phyloP scores from a whole-genome alignment of 2,329 filamentous ascomycete species.

The Colletotrichum karsti region DNA sequence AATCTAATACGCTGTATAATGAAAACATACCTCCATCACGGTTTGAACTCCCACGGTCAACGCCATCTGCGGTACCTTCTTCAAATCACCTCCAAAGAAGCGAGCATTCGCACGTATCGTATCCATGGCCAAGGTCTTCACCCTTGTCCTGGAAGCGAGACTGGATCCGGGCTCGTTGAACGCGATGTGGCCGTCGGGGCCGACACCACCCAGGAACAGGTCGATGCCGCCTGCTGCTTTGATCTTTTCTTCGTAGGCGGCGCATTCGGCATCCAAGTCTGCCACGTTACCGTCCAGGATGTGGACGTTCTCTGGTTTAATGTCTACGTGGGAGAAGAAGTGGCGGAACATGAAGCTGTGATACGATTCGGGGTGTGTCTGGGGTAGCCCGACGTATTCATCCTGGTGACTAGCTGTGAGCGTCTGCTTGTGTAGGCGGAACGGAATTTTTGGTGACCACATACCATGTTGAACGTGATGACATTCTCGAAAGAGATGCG shows the following conservation, averaged over 20 bases:
- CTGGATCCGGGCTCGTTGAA: slow-evolving; percentile 85
- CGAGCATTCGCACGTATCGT: slow-evolving; percentile 80
- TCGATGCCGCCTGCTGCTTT: slow-evolving; percentile 75
- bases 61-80: slow-evolving; percentile 32
- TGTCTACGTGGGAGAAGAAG: slow-evolving; percentile 80
- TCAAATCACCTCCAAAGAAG: slow-evolving; percentile 50
- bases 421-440: not conserved
- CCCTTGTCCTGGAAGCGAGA: slow-evolving; percentile 73
- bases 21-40: slow-evolving; percentile 58
- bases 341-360: slow-evolving; percentile 86
- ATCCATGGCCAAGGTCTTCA: slow-evolving; percentile 82
- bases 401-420: slow-evolving; percentile 59
- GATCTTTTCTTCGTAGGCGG: slow-evolving; percentile 78
- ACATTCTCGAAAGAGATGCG: slow-evolving; percentile 64
- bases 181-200: slow-evolving; percentile 81
- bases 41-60: slow-evolving; percentile 48
- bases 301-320: slow-evolving; percentile 74
- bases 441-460: not conserved
- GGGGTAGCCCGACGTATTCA: slow-evolving; percentile 78
- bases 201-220: slow-evolving; percentile 80
- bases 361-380: slow-evolving; percentile 80
- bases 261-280: slow-evolving; percentile 75
- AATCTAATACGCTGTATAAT: too few relatives aligned
- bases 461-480: slow-evolving; percentile 79
- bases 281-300: slow-evolving; percentile 78